Evolutionary conservation across 352 stramenopile species (phyloP).

Genomic region (Phytophthora meadii): DNA sequence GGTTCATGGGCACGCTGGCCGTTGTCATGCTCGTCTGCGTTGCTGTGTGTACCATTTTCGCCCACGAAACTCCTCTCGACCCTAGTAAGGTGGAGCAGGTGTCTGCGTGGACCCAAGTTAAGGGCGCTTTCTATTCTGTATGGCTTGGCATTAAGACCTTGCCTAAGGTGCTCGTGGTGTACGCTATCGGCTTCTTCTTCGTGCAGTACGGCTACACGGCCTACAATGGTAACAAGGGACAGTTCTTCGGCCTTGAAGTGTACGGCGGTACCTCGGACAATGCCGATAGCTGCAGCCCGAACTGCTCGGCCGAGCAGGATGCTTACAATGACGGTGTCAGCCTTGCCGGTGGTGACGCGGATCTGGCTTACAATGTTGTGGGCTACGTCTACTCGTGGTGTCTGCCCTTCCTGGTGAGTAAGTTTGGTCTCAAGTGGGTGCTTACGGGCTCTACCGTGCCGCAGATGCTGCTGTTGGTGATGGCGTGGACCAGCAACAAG

Average conservation of each 20-base stretch:
- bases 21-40: slow-evolving; percentile 45
- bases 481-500: slow-evolving; percentile 48
- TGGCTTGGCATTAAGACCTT: slow-evolving; percentile 40
- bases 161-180: slow-evolving; percentile 33
- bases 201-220: slow-evolving; percentile 48
- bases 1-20: slow-evolving; percentile 33
- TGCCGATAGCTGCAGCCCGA: slow-evolving; percentile 30
- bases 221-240: slow-evolving; percentile 56
- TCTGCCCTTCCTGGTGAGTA: slow-evolving; percentile 44
- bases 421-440: slow-evolving; percentile 49
- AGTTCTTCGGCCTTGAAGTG: slow-evolving; percentile 55
- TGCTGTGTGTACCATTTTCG: slow-evolving; percentile 26
- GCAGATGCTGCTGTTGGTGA: slow-evolving; percentile 48
- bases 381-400: slow-evolving; percentile 47
- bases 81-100: slow-evolving; percentile 17
- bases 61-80: slow-evolving; percentile 43
- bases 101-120: slow-evolving; percentile 23
- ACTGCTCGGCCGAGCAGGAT: slow-evolving; percentile 37
- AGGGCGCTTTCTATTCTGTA: slow-evolving; percentile 38
- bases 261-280: slow-evolving; percentile 33
- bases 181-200: slow-evolving; percentile 41
- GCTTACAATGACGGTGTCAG: slow-evolving; percentile 52
- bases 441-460: slow-evolving; percentile 36
- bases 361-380: slow-evolving; percentile 49
- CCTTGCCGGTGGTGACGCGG: slow-evolving; percentile 39